Conservation (phyloP, 495 filamentous ascomycete species). For the Xylaria palmicola region DNA sequence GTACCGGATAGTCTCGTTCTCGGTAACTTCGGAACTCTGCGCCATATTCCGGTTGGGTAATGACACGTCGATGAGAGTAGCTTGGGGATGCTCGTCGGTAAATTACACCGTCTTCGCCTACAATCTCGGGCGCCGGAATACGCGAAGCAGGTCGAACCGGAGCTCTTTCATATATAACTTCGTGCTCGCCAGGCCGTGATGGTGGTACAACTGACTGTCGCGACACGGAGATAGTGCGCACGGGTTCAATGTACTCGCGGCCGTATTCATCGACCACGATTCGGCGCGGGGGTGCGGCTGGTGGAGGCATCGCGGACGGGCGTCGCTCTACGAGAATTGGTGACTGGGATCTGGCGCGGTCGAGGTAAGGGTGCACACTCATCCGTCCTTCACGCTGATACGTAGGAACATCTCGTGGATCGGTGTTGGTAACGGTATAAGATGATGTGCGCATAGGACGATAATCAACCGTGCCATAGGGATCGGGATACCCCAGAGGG, state of each 20-base stretch:
- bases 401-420: slow-evolving; percentile 54
- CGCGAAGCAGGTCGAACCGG: slow-evolving; percentile 53
- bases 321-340: slow-evolving; percentile 53
- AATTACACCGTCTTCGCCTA: slow-evolving; percentile 47
- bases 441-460: slow-evolving; percentile 58
- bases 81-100: slow-evolving; percentile 42
- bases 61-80: slow-evolving; percentile 46
- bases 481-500: slow-evolving; percentile 47
- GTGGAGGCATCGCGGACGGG: slow-evolving; percentile 53
- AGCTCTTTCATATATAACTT: slow-evolving; percentile 48
- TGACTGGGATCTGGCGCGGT: slow-evolving; percentile 59
- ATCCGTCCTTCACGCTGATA: slow-evolving; percentile 37
- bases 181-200: slow-evolving; percentile 38
- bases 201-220: slow-evolving; percentile 46
- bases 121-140: slow-evolving; percentile 43
- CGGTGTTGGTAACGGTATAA: slow-evolving; percentile 58
- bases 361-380: slow-evolving; percentile 44
- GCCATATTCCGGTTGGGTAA: slow-evolving; percentile 55
- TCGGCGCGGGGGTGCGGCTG: slow-evolving; percentile 54
- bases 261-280: slow-evolving; percentile 71
- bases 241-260: slow-evolving; percentile 65
- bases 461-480: slow-evolving; percentile 42
- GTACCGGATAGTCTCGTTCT: slow-evolving; percentile 49
- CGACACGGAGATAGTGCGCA: slow-evolving; percentile 43
- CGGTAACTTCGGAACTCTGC: slow-evolving; percentile 49